phyloP scores from a whole-genome alignment of 192 early-diverging fungal species.

The Lunasporangiospora selenospora region DNA sequence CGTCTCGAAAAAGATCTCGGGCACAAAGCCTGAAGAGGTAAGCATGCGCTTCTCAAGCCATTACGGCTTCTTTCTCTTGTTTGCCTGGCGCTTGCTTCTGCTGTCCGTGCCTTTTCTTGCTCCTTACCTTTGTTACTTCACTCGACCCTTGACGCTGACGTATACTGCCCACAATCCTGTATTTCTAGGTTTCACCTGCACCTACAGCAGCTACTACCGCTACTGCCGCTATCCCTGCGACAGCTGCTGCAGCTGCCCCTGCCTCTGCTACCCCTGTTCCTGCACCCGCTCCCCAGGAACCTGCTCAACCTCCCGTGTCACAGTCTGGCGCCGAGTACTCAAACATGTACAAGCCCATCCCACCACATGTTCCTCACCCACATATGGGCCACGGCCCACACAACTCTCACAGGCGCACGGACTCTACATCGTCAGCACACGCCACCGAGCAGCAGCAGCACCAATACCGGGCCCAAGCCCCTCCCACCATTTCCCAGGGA shows the following conservation, averaged over 20 bases:
- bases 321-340: constrained; percentile 18
- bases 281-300: constrained; percentile 16
- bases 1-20: constrained; percentile 28
- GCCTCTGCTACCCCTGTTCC: too few species aligned
- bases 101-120: not conserved
- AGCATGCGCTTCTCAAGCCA: not conserved
- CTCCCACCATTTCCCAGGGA: constrained; percentile 20
- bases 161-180: too few species aligned
- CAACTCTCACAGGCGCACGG: constrained; percentile 38
- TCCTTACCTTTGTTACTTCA: too few species aligned
- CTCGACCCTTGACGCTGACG: too few species aligned
- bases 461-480: constrained; percentile 46
- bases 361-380: constrained; percentile 26
- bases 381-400: constrained; percentile 25
- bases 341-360: constrained; percentile 38
- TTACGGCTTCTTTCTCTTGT: not conserved
- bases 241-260: constrained; percentile 1
- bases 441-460: constrained; percentile 42
- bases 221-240: too few species aligned
- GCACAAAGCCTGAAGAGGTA: constrained; percentile 26
- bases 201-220: constrained; percentile 3
- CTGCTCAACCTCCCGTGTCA: constrained; percentile 4
- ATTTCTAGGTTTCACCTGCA: too few species aligned
- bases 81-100: not conserved
- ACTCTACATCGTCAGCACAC: constrained; percentile 45